A percentile compares a stretch with the other conserved stretches of the same genome.
Conservation (phyloP, 306 rosid species). For the Casuarina equisetifolia region DNA sequence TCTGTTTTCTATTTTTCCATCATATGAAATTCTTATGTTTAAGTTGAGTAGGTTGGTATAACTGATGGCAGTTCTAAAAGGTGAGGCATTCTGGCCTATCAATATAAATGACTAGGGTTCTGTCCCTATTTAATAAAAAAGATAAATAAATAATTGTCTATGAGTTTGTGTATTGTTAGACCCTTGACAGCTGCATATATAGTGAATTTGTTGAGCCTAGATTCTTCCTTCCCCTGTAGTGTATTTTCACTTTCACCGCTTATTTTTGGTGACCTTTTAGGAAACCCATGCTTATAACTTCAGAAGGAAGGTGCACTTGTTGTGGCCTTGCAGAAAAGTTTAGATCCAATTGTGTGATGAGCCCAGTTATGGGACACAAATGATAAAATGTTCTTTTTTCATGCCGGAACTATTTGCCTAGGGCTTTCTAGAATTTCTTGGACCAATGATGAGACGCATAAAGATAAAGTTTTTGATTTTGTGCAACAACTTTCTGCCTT, state of each 20-base stretch:
- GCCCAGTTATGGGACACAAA: not conserved
- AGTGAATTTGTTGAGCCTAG: slow-evolving; percentile 11
- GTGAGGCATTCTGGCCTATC: too few relatives aligned
- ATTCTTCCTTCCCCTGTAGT: not conserved
- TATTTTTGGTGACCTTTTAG: not conserved
- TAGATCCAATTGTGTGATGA: not conserved
- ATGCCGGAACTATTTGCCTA: not conserved
- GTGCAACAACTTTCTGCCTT: not conserved
- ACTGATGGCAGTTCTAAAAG: slow-evolving; percentile 8
- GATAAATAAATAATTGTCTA: not conserved
- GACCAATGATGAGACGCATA: not conserved
- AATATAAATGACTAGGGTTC: too few relatives aligned
- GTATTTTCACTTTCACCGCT: slow-evolving; percentile 5
- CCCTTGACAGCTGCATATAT: slow-evolving; percentile 18
- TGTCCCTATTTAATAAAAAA: too few relatives aligned
- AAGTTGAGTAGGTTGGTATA: slow-evolving; percentile 19
- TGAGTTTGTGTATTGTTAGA: slow-evolving; percentile 6
- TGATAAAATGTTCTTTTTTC: not conserved
- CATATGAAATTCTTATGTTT: slow-evolving; percentile 8
- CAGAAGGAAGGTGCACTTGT: not conserved
- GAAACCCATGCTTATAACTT: not conserved
- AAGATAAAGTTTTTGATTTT: not conserved
- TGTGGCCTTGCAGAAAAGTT: not conserved
- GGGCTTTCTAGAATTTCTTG: not conserved
- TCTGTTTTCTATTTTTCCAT: not conserved